Evolutionary conservation across 768 basidiomycete species (phyloP), one percentile per base, ranked within the genome.

Genomic region (Pleurotus tuber-regium): DNA sequence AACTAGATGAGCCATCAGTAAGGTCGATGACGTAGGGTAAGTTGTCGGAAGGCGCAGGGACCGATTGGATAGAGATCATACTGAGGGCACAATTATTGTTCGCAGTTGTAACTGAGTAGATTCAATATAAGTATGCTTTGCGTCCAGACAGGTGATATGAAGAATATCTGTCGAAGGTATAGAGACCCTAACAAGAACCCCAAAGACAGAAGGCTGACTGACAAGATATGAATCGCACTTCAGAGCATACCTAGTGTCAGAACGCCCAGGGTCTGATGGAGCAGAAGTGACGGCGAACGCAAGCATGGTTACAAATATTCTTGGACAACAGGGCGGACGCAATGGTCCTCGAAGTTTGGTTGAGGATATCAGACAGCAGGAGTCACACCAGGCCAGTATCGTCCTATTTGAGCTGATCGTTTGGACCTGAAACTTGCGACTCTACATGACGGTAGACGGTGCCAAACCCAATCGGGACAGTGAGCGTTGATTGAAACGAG

Each of bases 311-410:
- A n/a, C n/a, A 26, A 44, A 44, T 26, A 44, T 47, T 44, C 30
- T 31, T 43, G 7, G 29, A 63, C 35, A 79, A 67, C 0, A 75
- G 64, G 16, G 70, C 74, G 30, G 74, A n/a, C n/a, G n/a, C n/a
- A 77, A 18, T 77, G 77, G 58, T 79, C 75, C 24, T 59, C 61
- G n/a, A 71, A 74, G 61, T 80, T 77, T 16, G 74, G 74, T 3
- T 58, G 62, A 4, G 78, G 72, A 52, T 76, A 77, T 21, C 68
- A 70, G 38, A 19, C 16, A 19, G 23, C 21, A 42, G 40, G 18
- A 23, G 40, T 42, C 23, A 8, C 5, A 19, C 18, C 40, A 19
- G 16, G 21, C 16, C 43, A n/a, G n/a, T n/a, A n/a, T n/a, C n/a
- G n/a, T n/a, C n/a, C n/a, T n/a, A n/a, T n/a, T n/a, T n/a, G n/a